Base-by-base conservation (phyloP, 768 basidiomycete genomes). In the Phaeotremella fagi region DNA sequence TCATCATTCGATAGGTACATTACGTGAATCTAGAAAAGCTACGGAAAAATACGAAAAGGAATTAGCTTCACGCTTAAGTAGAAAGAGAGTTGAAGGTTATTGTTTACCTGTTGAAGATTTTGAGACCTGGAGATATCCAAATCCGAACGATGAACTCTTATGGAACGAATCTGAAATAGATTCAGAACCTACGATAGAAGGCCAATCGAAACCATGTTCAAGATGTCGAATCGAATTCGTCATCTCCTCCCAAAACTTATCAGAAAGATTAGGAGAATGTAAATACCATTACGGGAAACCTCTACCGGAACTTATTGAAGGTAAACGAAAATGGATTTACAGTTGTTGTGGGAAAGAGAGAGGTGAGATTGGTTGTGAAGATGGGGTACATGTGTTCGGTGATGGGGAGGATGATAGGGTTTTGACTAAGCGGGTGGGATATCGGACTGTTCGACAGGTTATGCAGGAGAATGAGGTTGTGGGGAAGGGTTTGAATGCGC, bases 261-360 rank as follows among this genome's bases (percentile, higher is more conserved):
- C 64, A 45, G 66, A 62, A 25, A 41, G 67, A 18, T 52, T 60
- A 36, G 76, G 79, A 1, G 80, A 85, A 59, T 98, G 94, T 70
- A 75, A 79, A 0, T 85, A 82, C 68, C 94, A 97, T 73, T 90
- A 86, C 85, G 92, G 90, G 0, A 84, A 80, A 63, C 77, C 82
- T 0, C 81, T 81, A 57, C 82, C 78, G 3, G 81, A 78, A 45
- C 81, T 79, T 23, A 78, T 84, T 29, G 83, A 83, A 45, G 91
- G 90, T 2, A 73, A 87, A 86, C 85, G 36, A 82, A 90, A 60
- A 52, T 63, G 62, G 65, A 51, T 72, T 0, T 66, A 62, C 52
- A 54, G 56, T 11, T 71, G 62, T 62, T 68, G 68, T 52, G 44
- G 47, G n/a, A 41, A 49, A 28, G 53, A 68, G 37, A 55, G 72